Conservation (phyloP, 2,329 filamentous ascomycete species). For the Seiridium unicorne region DNA sequence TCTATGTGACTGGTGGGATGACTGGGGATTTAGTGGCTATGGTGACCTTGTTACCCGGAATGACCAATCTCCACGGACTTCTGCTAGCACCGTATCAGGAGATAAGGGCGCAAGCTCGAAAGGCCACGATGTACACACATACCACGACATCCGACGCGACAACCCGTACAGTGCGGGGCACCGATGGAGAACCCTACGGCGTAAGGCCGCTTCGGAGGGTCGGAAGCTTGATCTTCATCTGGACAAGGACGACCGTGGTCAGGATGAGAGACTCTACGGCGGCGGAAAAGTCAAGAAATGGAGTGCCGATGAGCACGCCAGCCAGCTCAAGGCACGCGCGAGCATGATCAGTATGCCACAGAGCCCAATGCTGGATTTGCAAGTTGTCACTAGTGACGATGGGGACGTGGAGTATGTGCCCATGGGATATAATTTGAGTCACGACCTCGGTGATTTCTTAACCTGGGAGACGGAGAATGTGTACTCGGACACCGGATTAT, state of each 20-base stretch:
- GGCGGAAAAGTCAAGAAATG: constrained; percentile 22
- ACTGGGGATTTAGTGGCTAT: constrained; percentile 41
- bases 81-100: constrained; percentile 22
- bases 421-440: constrained; percentile 60
- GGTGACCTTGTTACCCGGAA: constrained; percentile 34
- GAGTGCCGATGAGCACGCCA: constrained; percentile 33
- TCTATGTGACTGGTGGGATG: constrained; percentile 50
- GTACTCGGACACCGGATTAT: constrained; percentile 23
- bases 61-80: constrained; percentile 26
- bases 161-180: constrained; percentile 23
- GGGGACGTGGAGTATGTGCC: constrained; percentile 44
- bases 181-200: constrained; percentile 18
- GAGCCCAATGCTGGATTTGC: constrained; percentile 47
- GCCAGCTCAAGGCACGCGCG: constrained; percentile 22
- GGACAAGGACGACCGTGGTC: constrained; percentile 1
- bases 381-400: constrained; percentile 39
- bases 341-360: constrained; percentile 46
- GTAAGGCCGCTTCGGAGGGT: constrained; percentile 12
- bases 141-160: constrained; percentile 24
- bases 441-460: constrained; percentile 59
- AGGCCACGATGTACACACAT: constrained; percentile 5
- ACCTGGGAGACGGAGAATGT: constrained; percentile 55
- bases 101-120: background rate
- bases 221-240: constrained; percentile 7
- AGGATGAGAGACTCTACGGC: constrained; percentile 14